Conservation (phyloP, 306 rosid genomes). For the Ceratonia siliqua region DNA sequence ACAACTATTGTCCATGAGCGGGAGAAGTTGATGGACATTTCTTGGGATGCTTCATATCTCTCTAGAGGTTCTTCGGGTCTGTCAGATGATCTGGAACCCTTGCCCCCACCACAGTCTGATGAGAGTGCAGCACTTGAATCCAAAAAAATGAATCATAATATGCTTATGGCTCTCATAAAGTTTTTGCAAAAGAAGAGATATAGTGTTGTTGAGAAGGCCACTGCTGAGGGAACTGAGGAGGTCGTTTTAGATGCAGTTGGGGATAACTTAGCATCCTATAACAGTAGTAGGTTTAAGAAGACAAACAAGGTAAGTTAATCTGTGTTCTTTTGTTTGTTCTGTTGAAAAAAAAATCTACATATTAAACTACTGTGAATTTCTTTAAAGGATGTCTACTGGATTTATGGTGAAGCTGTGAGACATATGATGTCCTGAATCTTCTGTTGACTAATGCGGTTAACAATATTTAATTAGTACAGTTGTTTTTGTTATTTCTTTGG, state of each 20-base stretch:
- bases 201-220: constrained; percentile 82
- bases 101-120: constrained; percentile 52
- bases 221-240: constrained; percentile 98
- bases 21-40: constrained; percentile 66
- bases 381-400: not conserved
- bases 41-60: constrained; percentile 66
- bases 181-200: constrained; percentile 86
- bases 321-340: constrained; percentile 13
- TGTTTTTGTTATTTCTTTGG: too few relatives aligned
- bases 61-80: constrained; percentile 79
- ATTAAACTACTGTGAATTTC: not conserved
- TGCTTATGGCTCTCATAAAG: constrained; percentile 96
- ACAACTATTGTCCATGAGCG: constrained; percentile 68
- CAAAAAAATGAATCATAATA: constrained; percentile 86
- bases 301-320: constrained; percentile 67
- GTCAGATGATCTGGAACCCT: constrained; percentile 85
- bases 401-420: constrained; percentile 22
- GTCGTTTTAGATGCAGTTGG: constrained; percentile 93
- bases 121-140: constrained; percentile 75
- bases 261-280: constrained; percentile 59
- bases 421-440: constrained; percentile 9
- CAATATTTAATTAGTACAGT: not conserved
- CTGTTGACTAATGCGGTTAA: not conserved
- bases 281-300: constrained; percentile 62
- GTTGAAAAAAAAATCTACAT: not conserved